Base-by-base conservation (phyloP, 1,284 basidiomycete genomes). In the Heterobasidion annosum region DNA sequence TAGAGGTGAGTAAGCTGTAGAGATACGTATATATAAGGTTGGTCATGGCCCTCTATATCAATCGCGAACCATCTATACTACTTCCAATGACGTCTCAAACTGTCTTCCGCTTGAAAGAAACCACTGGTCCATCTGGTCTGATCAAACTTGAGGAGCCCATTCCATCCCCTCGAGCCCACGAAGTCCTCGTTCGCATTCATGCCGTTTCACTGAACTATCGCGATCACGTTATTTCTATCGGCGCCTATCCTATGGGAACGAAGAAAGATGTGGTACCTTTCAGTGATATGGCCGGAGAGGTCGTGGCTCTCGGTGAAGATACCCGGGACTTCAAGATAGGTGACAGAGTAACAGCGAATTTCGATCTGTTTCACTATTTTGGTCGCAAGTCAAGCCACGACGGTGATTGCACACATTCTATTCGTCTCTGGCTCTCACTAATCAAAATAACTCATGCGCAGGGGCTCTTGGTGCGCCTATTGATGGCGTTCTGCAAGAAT, bases 141-240 rank as follows among this genome's bases (percentile, higher is more conserved):
- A n/a, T 16, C 45, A 47, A 47, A 47, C n/a, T n/a, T n/a, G 16
- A 16, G 16, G 25, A 16, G 16, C 57, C 67, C 5, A 58, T 79
- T 16, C 63, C 64, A 1, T 53, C 65, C 32, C 70, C 70, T 1
- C 68, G 66, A 50, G 64, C 70, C 0, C 67, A 62, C 15, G 72
- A 79, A 58, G 78, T 77, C 4, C 68, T 77, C 35, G 71, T 79
- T 56, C 77, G 74, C 58, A 67, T 79, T 25, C 74, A 77, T 55
- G 74, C 78, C 6, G 77, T 79, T 9, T 80, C 78, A 34, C 64
- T 78, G 1, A 74, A 78, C 64, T 76, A 66, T 56, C 70, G 76
- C 46, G 77, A 79, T 62, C 61, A 78, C 13, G 50, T 64, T 9
- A 64, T 79, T 34, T 66, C 73, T 7, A 64, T 54, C 4, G 70